Evolutionary conservation across 164 flowering plant genomes (phyloP).

Genomic region (Nelumbo lutea): DNA sequence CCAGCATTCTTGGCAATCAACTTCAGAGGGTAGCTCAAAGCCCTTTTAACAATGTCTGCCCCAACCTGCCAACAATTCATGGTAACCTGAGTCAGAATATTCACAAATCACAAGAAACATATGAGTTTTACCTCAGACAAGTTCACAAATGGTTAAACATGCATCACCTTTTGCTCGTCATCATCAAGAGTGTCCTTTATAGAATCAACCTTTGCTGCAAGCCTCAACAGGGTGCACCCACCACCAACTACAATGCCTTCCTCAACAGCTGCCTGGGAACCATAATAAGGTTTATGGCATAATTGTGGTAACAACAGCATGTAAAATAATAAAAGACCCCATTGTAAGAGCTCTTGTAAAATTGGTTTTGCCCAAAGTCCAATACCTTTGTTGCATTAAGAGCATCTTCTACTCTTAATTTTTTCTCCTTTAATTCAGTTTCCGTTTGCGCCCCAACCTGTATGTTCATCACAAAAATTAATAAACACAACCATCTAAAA

Average conservation of each 20-base stretch:
- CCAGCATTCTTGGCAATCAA: slow-evolving; percentile 98
- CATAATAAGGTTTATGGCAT: not conserved
- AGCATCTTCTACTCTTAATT: slow-evolving; percentile 97
- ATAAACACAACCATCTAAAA: not conserved
- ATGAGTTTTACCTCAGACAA: not conserved
- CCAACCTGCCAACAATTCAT: slow-evolving; percentile 56
- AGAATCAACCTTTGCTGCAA: slow-evolving; percentile 87
- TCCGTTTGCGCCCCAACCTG: slow-evolving; percentile 99
- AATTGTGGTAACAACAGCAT: not conserved
- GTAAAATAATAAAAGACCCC: not conserved
- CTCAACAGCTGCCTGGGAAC: slow-evolving; percentile 90
- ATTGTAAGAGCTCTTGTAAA: not conserved
- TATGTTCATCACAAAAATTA: not conserved
- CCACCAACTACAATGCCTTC: slow-evolving; percentile 97
- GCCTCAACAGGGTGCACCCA: slow-evolving; percentile 85
- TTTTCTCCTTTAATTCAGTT: slow-evolving; percentile 93
- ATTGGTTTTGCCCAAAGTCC: not conserved
- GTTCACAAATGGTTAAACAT: not conserved
- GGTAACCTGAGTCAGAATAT: not conserved
- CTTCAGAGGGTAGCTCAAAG: slow-evolving; percentile 87
- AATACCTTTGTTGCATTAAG: slow-evolving; percentile 94
- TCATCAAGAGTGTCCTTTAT: slow-evolving; percentile 68
- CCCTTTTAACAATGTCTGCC: slow-evolving; percentile 91
- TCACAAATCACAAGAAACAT: too few relatives aligned
- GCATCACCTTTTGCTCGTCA: slow-evolving; percentile 81